Evolutionary conservation across 1,139 yeast genomes (phyloP).

Genomic region (Candida pseudocylindracea): DNA sequence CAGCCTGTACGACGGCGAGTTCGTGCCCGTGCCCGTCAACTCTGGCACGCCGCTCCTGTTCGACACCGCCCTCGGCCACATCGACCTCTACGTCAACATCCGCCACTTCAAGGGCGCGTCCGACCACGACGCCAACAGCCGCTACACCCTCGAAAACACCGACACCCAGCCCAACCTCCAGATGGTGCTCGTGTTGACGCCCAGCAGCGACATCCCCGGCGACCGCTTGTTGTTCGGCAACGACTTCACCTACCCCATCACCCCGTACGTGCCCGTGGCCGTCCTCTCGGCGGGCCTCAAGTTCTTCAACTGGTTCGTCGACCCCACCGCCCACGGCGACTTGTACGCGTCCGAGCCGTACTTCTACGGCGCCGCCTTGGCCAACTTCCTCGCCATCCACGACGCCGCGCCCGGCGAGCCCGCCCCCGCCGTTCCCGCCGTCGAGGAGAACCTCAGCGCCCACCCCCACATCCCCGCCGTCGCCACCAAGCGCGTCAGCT

Average conservation of each 20-base stretch:
- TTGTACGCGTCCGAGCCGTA: conserved; percentile 36
- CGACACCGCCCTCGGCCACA: conserved; percentile 15
- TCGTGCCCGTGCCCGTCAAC: conserved; percentile 17
- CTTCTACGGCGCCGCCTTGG: conserved; percentile 37
- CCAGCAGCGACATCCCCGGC: conserved; percentile 21
- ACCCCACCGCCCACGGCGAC: conserved; percentile 44
- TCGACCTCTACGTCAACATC: conserved; percentile 16
- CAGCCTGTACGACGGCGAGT: neutral
- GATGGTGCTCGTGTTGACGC: conserved; percentile 15
- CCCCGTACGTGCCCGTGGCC: conserved; percentile 32
- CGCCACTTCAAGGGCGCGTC: conserved; percentile 23
- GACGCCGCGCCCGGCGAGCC: conserved; percentile 1
- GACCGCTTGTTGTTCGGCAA: conserved; percentile 40
- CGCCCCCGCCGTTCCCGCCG: neutral
- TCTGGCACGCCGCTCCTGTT: conserved; percentile 13
- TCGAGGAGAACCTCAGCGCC: conserved; percentile 8
- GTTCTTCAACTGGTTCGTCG: conserved; percentile 33
- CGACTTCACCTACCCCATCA: conserved; percentile 39
- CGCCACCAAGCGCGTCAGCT: conserved; percentile 12
- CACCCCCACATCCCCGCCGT: conserved; percentile 8
- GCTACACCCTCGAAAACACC: conserved; percentile 8
- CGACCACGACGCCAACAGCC: conserved; percentile 14
- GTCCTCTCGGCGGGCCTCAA: conserved; percentile 24
- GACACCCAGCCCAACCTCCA: conserved; percentile 14
- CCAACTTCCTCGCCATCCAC: conserved; percentile 18